Evolutionary conservation across 768 basidiomycete species (phyloP), one percentile per base, ranked within the genome.

Genomic region (Boletus subcaerulescens): DNA sequence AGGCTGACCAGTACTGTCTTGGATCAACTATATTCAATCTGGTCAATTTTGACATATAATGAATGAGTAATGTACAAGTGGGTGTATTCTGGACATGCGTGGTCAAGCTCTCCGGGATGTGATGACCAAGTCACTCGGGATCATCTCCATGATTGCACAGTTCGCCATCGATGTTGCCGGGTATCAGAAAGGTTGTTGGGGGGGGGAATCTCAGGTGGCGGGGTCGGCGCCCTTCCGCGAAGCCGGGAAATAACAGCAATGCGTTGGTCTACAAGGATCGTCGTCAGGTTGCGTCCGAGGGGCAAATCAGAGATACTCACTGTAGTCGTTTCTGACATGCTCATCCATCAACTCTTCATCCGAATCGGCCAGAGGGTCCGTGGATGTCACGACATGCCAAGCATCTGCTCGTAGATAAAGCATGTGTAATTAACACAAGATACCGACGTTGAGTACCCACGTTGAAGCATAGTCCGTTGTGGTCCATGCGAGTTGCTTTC

Each of bases 281-380:
- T 8, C 40, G 18, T 63, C 41, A 26, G 33, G 29, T 48, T 45
- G 45, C 31, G 24, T 22, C 35, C 14, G 6, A 44, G 32, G 18
- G 10, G 18, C 35, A 2, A 10, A 29, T 47, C 26, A 50, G 53
- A 44, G 36, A 11, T 24, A 66, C 86, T 63, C 63, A 87, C 89
- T 75, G 63, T 89, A 89, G 60, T 91, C 88, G 46, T 77, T 65
- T 41, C 80, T 77, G 44, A 80, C 74, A 59, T 87, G 74, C 53
- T 87, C 83, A 55, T 89, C 86, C 51, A 77, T 74, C 52, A 76
- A 69, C 62, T 91, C 89, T 38, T 86, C 86, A 60, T 91, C 89
- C 13, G 89, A 89, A 71, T 89, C 87, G 13, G 71, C 74, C 15
- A 90, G 73, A 15, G 88, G 85, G 64, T 91, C 87, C 35, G 77